These are phyloP conservation scores for Scedosporium minutisporum DNA, from an alignment of 2,329 filamentous ascomycete species.

Conservation along the genomic window DNA sequence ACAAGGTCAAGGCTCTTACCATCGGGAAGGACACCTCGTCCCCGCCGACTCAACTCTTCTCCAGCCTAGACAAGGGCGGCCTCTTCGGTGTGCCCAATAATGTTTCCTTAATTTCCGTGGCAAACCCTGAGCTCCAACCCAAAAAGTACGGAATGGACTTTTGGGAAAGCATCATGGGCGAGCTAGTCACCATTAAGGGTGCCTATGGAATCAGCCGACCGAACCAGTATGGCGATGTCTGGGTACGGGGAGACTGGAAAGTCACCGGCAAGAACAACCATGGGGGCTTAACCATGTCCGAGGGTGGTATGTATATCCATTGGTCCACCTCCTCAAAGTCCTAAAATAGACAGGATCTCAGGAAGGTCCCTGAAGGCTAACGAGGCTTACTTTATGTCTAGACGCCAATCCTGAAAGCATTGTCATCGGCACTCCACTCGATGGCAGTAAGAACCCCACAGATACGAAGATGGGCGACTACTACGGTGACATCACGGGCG, in stretches of 20 bases:
- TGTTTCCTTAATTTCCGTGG: slow-evolving; percentile 42
- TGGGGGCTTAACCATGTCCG: slow-evolving; percentile 54
- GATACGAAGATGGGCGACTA: slow-evolving; percentile 55
- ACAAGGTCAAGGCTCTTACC: slow-evolving; percentile 45
- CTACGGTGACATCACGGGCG: slow-evolving; percentile 57
- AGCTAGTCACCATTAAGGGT: slow-evolving; percentile 53
- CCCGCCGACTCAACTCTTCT: slow-evolving; percentile 54
- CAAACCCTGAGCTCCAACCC: slow-evolving; percentile 53
- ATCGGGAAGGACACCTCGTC: slow-evolving; percentile 46
- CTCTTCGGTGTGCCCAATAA: slow-evolving; percentile 58
- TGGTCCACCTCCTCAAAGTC: not conserved
- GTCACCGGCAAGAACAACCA: slow-evolving; percentile 52
- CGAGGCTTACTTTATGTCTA: slow-evolving; percentile 9
- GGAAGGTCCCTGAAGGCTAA: not conserved
- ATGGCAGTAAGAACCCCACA: slow-evolving; percentile 50
- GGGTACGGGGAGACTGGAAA: slow-evolving; percentile 57
- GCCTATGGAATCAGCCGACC: slow-evolving; percentile 49
- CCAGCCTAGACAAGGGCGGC: slow-evolving; percentile 53
- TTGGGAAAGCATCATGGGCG: slow-evolving; percentile 60
- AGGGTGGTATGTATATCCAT: slow-evolving; percentile 29
- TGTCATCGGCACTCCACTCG: slow-evolving; percentile 53
- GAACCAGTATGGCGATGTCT: slow-evolving; percentile 58
- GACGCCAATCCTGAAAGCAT: slow-evolving; percentile 65
- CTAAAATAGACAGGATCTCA: not conserved
- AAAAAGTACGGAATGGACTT: slow-evolving; percentile 59